phyloP scores from a whole-genome alignment of 2,329 filamentous ascomycete genomes.

The Raffaelea arxii region DNA sequence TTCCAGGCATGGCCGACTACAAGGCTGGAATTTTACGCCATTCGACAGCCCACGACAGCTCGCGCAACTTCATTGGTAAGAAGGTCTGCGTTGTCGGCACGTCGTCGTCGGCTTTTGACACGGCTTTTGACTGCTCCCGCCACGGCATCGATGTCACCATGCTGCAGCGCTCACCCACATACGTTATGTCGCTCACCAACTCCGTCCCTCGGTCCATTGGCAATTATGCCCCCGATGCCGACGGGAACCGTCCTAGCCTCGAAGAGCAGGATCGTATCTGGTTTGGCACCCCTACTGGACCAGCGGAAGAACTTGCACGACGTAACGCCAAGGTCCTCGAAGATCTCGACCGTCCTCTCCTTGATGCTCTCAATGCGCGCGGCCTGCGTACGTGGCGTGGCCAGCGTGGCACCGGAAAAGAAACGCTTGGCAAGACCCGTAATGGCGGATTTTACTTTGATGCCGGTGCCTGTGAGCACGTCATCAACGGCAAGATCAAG shows the following conservation, averaged over 20 bases:
- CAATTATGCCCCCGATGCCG: neutral
- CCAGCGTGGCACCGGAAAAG: neutral
- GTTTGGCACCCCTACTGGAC: neutral
- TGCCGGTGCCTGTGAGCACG: neutral
- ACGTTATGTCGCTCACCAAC: neutral
- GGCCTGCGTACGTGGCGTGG: neutral
- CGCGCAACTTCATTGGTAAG: neutral
- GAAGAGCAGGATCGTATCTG: neutral
- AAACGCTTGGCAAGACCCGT: neutral
- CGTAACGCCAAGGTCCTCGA: neutral
- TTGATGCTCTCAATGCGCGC: neutral
- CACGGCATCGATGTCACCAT: neutral
- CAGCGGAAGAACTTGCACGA: neutral
- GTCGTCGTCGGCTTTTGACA: neutral
- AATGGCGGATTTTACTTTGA: conserved; percentile 1
- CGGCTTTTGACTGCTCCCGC: neutral
- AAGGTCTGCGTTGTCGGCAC: neutral
- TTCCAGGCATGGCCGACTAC: neutral
- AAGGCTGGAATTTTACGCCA: neutral
- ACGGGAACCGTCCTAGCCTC: neutral
- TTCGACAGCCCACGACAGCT: neutral
- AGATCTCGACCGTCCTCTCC: neutral
- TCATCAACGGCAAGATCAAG: neutral
- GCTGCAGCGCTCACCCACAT: neutral
- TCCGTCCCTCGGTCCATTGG: neutral